Conservation (phyloP, 2,329 filamentous ascomycete species). For the Fusarium chuoi region DNA sequence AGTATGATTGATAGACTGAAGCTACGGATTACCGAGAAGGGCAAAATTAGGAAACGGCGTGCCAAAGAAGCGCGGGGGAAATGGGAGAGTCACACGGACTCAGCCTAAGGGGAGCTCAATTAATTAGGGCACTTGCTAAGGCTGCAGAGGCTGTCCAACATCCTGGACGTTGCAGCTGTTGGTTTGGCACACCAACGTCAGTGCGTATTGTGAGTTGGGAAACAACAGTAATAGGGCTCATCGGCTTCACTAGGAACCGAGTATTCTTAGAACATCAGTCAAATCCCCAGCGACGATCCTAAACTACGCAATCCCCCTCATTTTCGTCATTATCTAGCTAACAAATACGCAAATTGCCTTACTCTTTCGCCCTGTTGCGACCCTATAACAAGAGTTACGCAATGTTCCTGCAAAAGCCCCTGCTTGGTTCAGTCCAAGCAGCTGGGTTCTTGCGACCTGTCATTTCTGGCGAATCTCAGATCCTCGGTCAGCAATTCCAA, state of each 20-base stretch:
- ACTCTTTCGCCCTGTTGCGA: background rate
- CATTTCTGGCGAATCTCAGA: constrained; percentile 29
- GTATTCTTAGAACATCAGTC: background rate
- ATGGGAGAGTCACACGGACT: constrained; percentile 20
- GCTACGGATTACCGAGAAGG: constrained; percentile 20
- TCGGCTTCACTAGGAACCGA: background rate
- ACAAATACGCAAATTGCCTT: background rate
- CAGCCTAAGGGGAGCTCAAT: constrained; percentile 28
- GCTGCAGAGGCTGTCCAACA: constrained; percentile 8
- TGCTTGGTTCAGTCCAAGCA: constrained; percentile 9
- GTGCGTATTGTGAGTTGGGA: background rate
- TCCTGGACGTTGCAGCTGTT: constrained; percentile 25
- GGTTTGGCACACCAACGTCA: constrained; percentile 33
- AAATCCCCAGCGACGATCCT: background rate
- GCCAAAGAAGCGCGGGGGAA: constrained; percentile 21
- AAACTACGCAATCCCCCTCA: background rate
- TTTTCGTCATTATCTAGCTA: background rate
- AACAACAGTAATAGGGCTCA: background rate
- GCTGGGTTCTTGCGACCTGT: constrained; percentile 27
- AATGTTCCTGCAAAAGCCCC: background rate
- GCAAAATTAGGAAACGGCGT: constrained; percentile 4
- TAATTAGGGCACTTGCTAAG: constrained; percentile 20
- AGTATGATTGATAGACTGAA: background rate
- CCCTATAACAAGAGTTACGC: background rate
- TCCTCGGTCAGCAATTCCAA: constrained; percentile 26